Evolutionary conservation across 106 monocot genomes (phyloP).

Genomic region (Gastrodia elata): DNA sequence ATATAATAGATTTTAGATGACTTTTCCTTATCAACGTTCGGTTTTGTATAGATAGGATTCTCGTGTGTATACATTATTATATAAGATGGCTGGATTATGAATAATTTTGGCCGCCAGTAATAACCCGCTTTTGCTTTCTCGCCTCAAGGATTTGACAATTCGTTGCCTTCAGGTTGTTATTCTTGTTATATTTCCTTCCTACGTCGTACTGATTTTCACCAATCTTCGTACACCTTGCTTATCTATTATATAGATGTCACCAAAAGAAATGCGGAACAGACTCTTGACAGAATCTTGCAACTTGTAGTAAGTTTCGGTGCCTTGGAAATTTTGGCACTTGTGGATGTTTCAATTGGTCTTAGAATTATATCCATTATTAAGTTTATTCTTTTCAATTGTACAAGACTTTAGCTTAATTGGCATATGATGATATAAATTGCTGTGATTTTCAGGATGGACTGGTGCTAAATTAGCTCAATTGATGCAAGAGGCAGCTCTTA

Average conservation of each 20-base stretch:
- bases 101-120: no score
- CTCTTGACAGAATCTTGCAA: not conserved
- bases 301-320: not conserved
- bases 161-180: no score
- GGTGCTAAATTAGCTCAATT: constrained; percentile 80
- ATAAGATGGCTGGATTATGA: no score
- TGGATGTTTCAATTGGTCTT: not conserved
- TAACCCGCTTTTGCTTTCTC: no score
- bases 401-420: not conserved
- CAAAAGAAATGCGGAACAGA: not conserved
- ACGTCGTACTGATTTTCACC: not conserved
- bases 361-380: no score
- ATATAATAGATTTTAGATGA: no score
- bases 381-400: not conserved
- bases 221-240: not conserved
- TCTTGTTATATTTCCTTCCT: not conserved
- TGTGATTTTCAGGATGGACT: constrained; percentile 54
- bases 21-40: no score
- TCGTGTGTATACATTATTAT: no score
- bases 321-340: not conserved
- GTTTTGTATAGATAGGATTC: no score
- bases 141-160: no score
- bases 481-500: constrained; percentile 73
- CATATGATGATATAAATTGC: constrained; percentile 6
- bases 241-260: not conserved